Percentiles rank a stretch among this genome's conserved stretches.
These are phyloP conservation scores for Eragrostis tef DNA, from an alignment of 202 grass and related monocot genomes.

Conservation along the genomic window DNA sequence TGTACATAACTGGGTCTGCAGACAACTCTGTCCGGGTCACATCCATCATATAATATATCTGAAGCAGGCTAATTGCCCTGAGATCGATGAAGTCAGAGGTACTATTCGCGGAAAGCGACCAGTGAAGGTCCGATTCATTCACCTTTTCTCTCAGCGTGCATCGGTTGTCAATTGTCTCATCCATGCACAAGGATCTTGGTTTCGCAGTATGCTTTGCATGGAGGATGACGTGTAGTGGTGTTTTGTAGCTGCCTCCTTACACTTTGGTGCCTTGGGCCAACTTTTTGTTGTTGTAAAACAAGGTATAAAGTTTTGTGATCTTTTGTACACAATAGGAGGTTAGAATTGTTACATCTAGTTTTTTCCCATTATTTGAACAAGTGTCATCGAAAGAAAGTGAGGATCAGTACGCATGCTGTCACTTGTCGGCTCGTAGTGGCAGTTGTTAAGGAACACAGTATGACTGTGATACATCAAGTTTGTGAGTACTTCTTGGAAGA, in stretches of 20 bases:
- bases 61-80: background rate
- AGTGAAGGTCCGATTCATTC: background rate
- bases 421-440: background rate
- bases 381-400: background rate
- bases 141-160: background rate
- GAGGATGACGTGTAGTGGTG: constrained; percentile 23
- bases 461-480: background rate
- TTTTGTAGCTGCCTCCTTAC: background rate
- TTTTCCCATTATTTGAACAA: background rate
- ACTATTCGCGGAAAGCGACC: background rate
- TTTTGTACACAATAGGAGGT: background rate
- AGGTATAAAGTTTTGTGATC: background rate
- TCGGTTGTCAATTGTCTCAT: background rate
- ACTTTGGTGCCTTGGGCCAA: background rate
- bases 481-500: background rate
- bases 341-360: background rate
- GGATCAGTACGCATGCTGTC: background rate
- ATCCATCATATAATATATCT: constrained; percentile 64
- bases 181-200: background rate
- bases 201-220: background rate
- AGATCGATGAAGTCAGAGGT: background rate
- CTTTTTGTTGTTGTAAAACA: constrained; percentile 31
- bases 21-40: constrained; percentile 86
- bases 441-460: background rate
- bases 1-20: constrained; percentile 81